Conservation (phyloP, 257 asterid species). For the Phtheirospermum japonicum region DNA sequence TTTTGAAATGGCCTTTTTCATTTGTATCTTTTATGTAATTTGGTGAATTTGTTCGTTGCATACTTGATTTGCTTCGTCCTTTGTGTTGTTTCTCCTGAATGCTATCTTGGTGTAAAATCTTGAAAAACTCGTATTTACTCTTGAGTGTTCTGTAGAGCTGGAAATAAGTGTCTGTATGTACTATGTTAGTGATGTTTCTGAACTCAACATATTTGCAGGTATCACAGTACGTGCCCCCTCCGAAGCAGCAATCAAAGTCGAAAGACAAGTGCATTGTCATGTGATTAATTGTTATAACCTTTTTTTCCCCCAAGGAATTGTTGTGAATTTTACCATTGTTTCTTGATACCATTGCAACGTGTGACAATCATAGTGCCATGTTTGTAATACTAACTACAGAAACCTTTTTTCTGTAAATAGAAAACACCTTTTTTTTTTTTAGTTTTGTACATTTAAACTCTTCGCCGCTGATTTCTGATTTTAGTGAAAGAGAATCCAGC, state of each 20-base stretch:
- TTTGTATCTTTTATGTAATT: too few relatives aligned
- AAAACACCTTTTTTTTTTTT: not conserved
- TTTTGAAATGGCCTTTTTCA: too few relatives aligned
- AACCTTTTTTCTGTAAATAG: conserved; percentile 14
- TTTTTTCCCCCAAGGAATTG: not conserved
- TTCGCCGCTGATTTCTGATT: too few relatives aligned
- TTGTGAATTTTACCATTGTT: not conserved
- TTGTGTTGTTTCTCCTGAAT: not conserved
- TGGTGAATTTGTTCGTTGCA: not conserved
- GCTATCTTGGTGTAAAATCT: not conserved
- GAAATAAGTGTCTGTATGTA: not conserved
- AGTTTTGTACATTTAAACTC: not conserved
- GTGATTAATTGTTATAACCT: conserved; percentile 31
- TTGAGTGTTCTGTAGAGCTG: not conserved
- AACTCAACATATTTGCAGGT: conserved; percentile 39
- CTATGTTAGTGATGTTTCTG: not conserved
- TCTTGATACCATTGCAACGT: conserved; percentile 7
- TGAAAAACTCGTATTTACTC: not conserved
- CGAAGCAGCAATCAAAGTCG: conserved; percentile 51
- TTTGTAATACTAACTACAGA: conserved; percentile 9
- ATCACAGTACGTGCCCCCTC: conserved; percentile 36
- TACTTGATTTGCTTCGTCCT: not conserved
- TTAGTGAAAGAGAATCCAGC: too few relatives aligned
- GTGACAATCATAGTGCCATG: not conserved
- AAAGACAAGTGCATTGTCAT: conserved; percentile 59